Evolutionary conservation across 495 filamentous ascomycete species (phyloP), one percentile per base, ranked within the genome.

Genomic region (Penicillium turbatum): DNA sequence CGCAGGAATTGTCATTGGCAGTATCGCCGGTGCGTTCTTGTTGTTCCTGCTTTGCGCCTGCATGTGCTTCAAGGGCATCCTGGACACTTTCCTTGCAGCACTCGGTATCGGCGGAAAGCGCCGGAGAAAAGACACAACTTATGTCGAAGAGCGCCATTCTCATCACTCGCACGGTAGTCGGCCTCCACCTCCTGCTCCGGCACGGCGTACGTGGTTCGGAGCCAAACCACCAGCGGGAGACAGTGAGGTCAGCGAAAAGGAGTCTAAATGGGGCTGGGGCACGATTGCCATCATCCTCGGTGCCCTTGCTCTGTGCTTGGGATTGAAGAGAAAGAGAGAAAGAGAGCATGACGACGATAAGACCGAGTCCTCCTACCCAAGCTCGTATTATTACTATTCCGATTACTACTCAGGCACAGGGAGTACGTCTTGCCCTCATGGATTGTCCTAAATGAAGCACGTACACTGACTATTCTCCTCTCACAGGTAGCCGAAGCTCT

Each of bases 1-100:
- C 61, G 91, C 91, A n/a, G 91, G 91, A 38, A 96, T 96, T 58
- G 91, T 96, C 55, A 87, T 96, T 43, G 91, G 91, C 57, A 82
- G 85, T 5, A 80, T 96, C 57, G 82, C 80, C n/a, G 91, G 86
- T 61, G 76, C 90, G 19, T 66, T 85, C 43, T 68, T 95, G 2
- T 75, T 95, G 13, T 63, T 88, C 10, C 78, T 92, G 4, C 59
- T 95, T 47, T 90, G 87, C 69, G 80, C 84, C 65, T 91, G 82
- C 74, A 82, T 84, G 71, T 86, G 89, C 59, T 79, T 85, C 54
- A 81, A 79, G 54, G 84, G 84, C 8, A 68, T 84, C 16, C 77
- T 88, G 66, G 79, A 86, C 50, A 79, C 72, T 13, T 49, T 89
- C 21, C 69, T 88, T 46, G 86, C 81, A 30, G 72, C 87, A 47